phyloP scores from a whole-genome alignment of 306 rosid genomes.

The Sindora glabra region DNA sequence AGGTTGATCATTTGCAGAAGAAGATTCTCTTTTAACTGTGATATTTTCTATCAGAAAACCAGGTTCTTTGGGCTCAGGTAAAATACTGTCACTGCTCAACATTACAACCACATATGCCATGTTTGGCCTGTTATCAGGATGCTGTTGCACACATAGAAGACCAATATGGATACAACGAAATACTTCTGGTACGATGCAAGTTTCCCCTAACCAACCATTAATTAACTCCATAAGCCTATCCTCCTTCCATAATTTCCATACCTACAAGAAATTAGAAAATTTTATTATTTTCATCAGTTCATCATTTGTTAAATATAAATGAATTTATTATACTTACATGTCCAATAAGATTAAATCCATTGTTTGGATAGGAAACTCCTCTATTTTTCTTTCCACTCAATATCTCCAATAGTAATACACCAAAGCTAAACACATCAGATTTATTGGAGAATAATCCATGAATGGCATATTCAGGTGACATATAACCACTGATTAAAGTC shows the following conservation, averaged over 20 bases:
- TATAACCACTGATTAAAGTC: too few relatives aligned
- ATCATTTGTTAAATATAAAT: neutral
- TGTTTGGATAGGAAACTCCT: neutral
- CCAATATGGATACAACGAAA: conserved; percentile 24
- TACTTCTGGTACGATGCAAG: neutral
- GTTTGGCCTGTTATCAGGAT: conserved; percentile 31
- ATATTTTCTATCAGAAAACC: neutral
- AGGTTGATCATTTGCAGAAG: neutral
- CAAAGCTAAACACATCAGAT: too few relatives aligned
- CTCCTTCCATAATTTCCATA: conserved; percentile 23
- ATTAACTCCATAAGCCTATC: neutral
- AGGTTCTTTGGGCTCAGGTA: conserved; percentile 36
- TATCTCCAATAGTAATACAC: neutral
- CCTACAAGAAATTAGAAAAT: conserved; percentile 3
- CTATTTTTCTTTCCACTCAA: conserved; percentile 8
- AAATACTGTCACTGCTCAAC: conserved; percentile 21
- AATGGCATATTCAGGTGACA: too few relatives aligned
- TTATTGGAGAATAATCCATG: too few relatives aligned
- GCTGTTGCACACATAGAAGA: conserved; percentile 38
- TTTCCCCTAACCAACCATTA: neutral
- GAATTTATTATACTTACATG: neutral
- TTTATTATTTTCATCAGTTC: neutral
- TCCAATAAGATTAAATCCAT: neutral
- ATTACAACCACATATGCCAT: conserved; percentile 37
- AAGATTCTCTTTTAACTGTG: neutral